Conservation (phyloP, 805 yeast genomes). For the Crinitomyces ghanaensis region DNA sequence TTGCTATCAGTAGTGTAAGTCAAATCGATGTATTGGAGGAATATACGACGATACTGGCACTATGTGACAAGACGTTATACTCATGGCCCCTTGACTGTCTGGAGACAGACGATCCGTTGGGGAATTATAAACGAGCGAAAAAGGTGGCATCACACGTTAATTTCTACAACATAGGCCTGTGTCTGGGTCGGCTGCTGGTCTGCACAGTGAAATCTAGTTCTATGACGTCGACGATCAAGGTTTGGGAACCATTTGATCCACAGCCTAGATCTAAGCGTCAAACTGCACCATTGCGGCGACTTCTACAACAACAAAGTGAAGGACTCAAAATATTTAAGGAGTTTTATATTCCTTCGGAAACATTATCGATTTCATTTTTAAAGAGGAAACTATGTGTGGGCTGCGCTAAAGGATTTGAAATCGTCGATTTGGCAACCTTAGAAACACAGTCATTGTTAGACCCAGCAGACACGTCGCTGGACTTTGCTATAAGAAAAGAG, state of each 20-base stretch:
- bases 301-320: conserved; percentile 36
- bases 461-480: conserved; percentile 97
- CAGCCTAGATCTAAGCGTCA: conserved; percentile 28
- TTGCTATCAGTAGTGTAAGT: conserved; percentile 64
- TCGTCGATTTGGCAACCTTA: conserved; percentile 73
- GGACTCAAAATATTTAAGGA: conserved; percentile 67
- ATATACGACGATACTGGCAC: conserved; percentile 67
- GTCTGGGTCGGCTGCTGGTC: conserved; percentile 77
- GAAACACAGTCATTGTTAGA: conserved; percentile 83
- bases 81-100: conserved; percentile 63
- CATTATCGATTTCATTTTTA: conserved; percentile 81
- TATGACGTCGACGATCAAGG: conserved; percentile 62
- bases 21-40: conserved; percentile 90
- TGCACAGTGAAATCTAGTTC: conserved; percentile 82
- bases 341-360: conserved; percentile 74
- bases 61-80: conserved; percentile 71
- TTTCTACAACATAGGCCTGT: conserved; percentile 86
- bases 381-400: conserved; percentile 88
- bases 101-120: conserved; percentile 28
- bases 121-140: conserved; percentile 48
- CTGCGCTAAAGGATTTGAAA: conserved; percentile 93
- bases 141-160: conserved; percentile 79
- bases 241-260: conserved; percentile 84
- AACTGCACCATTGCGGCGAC: conserved; percentile 26
- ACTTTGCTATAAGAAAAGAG: conserved; percentile 79